Conservation (phyloP, 2,329 filamentous ascomycete genomes). For the Neonectria faginata region DNA sequence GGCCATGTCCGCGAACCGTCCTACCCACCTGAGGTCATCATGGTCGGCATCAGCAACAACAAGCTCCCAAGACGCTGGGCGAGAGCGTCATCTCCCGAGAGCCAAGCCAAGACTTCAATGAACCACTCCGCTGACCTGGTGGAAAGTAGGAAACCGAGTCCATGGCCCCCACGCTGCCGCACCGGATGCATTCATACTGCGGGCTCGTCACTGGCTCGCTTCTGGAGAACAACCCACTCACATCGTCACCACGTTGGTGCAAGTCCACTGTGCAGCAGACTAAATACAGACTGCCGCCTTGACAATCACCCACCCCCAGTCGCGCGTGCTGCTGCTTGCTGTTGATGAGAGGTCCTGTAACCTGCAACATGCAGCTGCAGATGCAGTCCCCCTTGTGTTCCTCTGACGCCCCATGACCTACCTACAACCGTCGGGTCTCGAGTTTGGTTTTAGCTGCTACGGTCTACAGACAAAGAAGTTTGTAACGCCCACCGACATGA, state of each 20-base stretch:
- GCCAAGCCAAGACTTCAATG: background rate
- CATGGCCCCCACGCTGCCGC: conserved; percentile 24
- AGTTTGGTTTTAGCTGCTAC: conserved; percentile 4
- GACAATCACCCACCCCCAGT: conserved; percentile 15
- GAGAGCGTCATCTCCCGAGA: background rate
- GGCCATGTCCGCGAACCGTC: background rate
- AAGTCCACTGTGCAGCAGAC: background rate
- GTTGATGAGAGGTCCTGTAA: conserved; percentile 6
- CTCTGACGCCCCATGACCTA: conserved; percentile 20
- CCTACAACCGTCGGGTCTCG: conserved; percentile 1
- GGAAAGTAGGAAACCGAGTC: conserved; percentile 6
- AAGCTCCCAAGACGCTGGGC: background rate
- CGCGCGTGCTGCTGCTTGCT: conserved; percentile 4
- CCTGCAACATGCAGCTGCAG: conserved; percentile 25
- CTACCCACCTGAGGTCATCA: background rate
- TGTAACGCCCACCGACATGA: conserved; percentile 13
- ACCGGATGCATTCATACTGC: conserved; percentile 24
- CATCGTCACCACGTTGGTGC: conserved; percentile 23
- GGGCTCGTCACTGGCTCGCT: conserved; percentile 34
- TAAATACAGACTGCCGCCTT: conserved; percentile 6
- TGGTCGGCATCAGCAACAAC: background rate
- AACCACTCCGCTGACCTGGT: conserved; percentile 2
- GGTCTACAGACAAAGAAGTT: background rate
- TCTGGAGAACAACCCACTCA: conserved; percentile 20
- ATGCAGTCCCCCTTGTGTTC: conserved; percentile 17